These are phyloP conservation scores for Fraxinus paxiana DNA, from an alignment of 305 asterid species.

Conservation along the genomic window DNA sequence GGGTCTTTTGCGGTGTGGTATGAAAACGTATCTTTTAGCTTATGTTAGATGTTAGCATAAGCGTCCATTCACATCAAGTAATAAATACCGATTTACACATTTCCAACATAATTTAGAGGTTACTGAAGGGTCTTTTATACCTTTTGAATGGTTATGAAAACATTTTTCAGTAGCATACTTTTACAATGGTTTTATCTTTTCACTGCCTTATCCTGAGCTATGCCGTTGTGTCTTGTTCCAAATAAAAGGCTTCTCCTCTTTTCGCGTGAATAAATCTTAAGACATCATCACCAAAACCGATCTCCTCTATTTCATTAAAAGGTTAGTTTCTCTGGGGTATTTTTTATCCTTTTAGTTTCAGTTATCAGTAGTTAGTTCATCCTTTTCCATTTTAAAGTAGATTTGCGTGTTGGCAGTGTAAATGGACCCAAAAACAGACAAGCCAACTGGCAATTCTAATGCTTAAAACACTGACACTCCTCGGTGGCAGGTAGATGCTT, in stretches of 20 bases:
- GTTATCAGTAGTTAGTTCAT: not conserved
- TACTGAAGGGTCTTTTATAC: not conserved
- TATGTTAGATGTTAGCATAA: not conserved
- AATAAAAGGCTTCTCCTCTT: not conserved
- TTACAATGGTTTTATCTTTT: not conserved
- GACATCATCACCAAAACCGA: not conserved
- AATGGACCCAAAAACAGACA: not conserved
- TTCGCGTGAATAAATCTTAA: not conserved
- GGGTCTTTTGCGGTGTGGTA: not conserved
- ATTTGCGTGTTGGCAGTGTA: not conserved
- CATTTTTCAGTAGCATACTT: not conserved
- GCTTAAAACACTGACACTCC: not conserved
- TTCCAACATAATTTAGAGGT: not conserved
- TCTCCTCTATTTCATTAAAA: not conserved
- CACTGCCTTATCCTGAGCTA: not conserved
- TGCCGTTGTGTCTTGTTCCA: not conserved
- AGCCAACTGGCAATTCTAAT: not conserved
- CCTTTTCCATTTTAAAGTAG: not conserved
- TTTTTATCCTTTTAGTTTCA: not conserved
- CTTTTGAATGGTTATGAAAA: not conserved
- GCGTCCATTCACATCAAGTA: not conserved
- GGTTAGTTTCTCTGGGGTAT: not conserved
- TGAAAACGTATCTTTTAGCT: not conserved
- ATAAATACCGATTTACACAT: not conserved
- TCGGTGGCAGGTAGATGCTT: not conserved